Conservation (phyloP, 495 filamentous ascomycete species). For the Sordaria brevicollis region DNA sequence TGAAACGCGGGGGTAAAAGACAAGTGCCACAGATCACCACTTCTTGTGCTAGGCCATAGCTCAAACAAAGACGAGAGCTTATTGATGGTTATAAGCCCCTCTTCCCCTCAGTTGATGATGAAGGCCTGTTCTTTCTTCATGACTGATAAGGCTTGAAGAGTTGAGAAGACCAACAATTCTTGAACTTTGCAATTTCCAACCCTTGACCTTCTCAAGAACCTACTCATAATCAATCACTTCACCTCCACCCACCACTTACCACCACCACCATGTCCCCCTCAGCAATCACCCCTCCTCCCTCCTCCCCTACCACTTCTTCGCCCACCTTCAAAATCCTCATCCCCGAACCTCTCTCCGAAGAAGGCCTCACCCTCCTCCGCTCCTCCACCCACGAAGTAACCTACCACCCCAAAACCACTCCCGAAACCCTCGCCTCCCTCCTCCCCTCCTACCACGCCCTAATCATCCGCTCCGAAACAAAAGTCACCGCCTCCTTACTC, state of each 20-base stretch:
- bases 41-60: neutral
- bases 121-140: neutral
- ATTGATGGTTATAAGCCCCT: neutral
- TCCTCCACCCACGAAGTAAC: slow-evolving; percentile 47
- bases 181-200: neutral
- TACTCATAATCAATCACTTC: neutral
- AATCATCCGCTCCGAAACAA: slow-evolving; percentile 62
- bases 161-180: neutral
- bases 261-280: slow-evolving; percentile 25
- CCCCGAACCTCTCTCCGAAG: slow-evolving; percentile 62
- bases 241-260: neutral
- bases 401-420: slow-evolving; percentile 20
- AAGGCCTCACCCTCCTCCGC: slow-evolving; percentile 51
- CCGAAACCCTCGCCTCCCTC: slow-evolving; percentile 43
- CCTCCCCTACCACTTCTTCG: slow-evolving; percentile 1
- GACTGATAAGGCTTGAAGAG: neutral
- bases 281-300: slow-evolving; percentile 10
- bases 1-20: neutral
- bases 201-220: neutral
- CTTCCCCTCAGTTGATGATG: neutral
- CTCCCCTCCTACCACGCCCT: slow-evolving; percentile 57
- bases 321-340: slow-evolving; percentile 50
- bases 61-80: neutral
- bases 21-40: neutral
- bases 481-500: slow-evolving; percentile 52